phyloP scores from a whole-genome alignment of 208 protist species.

The Trypanosoma platydactyli region DNA sequence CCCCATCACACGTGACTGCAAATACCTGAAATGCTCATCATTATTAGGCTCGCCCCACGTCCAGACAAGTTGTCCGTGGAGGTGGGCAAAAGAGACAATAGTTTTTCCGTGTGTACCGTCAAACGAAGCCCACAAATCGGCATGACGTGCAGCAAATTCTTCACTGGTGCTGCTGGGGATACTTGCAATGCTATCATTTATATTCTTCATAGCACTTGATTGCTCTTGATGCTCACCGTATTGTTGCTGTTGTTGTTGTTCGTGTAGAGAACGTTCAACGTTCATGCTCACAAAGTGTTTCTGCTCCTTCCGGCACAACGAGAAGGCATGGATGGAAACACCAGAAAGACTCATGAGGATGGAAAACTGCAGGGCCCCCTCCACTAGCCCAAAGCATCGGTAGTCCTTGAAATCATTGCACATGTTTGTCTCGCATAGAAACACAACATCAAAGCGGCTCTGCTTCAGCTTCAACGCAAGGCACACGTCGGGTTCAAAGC shows the following conservation, averaged over 20 bases:
- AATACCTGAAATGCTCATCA: conserved; percentile 49
- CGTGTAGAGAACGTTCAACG: background rate
- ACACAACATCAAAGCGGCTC: conserved; percentile 82
- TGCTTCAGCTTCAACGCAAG: conserved; percentile 71
- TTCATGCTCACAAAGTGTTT: conserved; percentile 7
- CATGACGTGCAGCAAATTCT: conserved; percentile 6
- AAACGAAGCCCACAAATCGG: conserved; percentile 31
- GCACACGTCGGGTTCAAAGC: conserved; percentile 81
- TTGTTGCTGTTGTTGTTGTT: background rate
- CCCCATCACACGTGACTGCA: conserved; percentile 49
- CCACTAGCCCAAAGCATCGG: conserved; percentile 59
- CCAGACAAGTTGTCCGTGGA: conserved; percentile 57
- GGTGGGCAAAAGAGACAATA: conserved; percentile 54
- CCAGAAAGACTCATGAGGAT: conserved; percentile 61
- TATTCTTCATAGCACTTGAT: background rate
- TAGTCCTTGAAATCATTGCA: conserved; percentile 79
- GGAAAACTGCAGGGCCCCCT: conserved; percentile 76
- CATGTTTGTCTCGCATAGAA: conserved; percentile 69
- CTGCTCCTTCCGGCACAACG: conserved; percentile 38
- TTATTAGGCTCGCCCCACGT: conserved; percentile 76
- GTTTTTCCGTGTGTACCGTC: conserved; percentile 39
- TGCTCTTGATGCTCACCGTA: background rate
- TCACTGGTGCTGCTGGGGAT: background rate
- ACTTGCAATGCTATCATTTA: background rate
- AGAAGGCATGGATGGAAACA: conserved; percentile 63